Evolutionary conservation across 768 basidiomycete genomes (phyloP), one percentile per base, ranked within the genome.

Genomic region (Hydnomerulius pinastri): DNA sequence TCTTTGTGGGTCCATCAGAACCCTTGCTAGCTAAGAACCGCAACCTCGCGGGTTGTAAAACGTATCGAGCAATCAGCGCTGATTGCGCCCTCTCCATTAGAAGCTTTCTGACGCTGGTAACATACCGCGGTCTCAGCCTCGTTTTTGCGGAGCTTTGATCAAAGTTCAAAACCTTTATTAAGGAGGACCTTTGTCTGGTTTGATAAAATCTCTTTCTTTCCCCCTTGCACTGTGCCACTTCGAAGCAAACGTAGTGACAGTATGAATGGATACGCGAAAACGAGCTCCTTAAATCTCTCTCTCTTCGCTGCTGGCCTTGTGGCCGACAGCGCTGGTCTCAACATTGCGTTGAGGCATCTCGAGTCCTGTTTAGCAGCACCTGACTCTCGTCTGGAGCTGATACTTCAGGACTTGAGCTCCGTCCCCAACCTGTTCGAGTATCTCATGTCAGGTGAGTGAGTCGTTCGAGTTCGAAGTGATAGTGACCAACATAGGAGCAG

Each of bases 361-460:
- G 41, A 56, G 41, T 60, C 61, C 50, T 57, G 71, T 53, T 64
- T 66, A 56, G 55, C 48, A 50, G 61, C 38, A 28, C 59, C 57
- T 49, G 55, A 54, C 28, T 13, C 48, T 1, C 48, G 23, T 38
- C 53, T 66, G 55, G 56, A 43, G 49, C 53, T 61, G 60, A 52
- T 64, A 45, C 15, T 66, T n/a, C 59, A 59, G 48, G 56, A 67
- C 42, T 49, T 71, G 46, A 57, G 69, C 18, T 60, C 63, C 3
- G 27, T 54, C 5, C 59, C 67, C 0, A 32, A 52, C 11, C 54
- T 69, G 11, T 71, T 70, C 2, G 63, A 65, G 4, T 68, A 59
- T n/a, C 18, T 71, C 2, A 20, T 69, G 2, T 71, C 70, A 2
- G 51, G 68, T 63, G 47, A 44, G 57, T 52, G 17, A 13, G 6